Conservation (phyloP, 225 moss, liverwort and hornwort species). For the Anthoceros angustus region DNA sequence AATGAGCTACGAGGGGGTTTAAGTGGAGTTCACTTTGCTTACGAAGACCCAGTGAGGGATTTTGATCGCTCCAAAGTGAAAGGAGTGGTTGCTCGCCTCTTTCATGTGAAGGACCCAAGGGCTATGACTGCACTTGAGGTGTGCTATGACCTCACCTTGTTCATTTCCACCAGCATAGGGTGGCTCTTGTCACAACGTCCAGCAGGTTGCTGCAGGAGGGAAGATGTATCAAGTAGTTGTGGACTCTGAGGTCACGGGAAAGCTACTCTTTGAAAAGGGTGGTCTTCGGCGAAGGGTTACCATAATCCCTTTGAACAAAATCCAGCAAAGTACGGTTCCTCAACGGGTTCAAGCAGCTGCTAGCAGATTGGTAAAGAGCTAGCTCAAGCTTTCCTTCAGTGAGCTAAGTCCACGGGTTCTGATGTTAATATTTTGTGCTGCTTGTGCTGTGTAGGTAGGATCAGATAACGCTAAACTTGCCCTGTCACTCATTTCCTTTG, state of each 20-base stretch:
- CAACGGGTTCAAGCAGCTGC: conserved; percentile 52
- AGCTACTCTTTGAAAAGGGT: conserved; percentile 86
- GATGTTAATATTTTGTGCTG: background rate
- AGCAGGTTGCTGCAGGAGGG: conserved; percentile 82
- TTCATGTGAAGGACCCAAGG: conserved; percentile 65
- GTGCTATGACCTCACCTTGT: conserved; percentile 1
- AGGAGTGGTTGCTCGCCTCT: conserved; percentile 82
- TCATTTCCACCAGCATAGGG: background rate
- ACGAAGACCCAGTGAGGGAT: conserved; percentile 66
- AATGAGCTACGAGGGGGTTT: conserved; percentile 51
- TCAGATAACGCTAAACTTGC: conserved; percentile 66
- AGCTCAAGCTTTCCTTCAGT: background rate
- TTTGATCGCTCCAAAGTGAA: conserved; percentile 75
- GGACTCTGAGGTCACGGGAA: conserved; percentile 89
- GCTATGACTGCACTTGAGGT: conserved; percentile 98
- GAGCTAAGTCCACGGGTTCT: background rate
- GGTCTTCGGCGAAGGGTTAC: conserved; percentile 74
- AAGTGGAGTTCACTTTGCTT: conserved; percentile 71
- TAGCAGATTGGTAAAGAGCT: conserved; percentile 38
- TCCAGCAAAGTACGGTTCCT: conserved; percentile 61
- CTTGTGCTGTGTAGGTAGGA: conserved; percentile 47
- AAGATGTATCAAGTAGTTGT: conserved; percentile 83
- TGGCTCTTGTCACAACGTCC: background rate
- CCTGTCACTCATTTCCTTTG: conserved; percentile 66
- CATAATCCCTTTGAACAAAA: conserved; percentile 93